These are phyloP conservation scores for Globisporangium cylindrosporum DNA, from an alignment of 352 stramenopile species.

Conservation along the genomic window DNA sequence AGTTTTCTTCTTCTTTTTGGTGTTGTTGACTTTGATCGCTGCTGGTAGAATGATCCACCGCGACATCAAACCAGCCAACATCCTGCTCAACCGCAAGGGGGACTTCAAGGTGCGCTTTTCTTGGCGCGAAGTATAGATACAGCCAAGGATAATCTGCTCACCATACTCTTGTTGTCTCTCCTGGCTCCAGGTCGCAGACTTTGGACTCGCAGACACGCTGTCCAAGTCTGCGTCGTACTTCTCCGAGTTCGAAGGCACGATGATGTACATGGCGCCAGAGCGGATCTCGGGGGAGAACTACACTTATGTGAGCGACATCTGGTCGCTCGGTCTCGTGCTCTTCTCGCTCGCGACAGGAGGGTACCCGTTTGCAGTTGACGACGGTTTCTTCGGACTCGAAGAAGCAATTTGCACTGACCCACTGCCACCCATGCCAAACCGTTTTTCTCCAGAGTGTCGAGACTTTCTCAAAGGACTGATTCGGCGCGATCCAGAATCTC, in stretches of 20 bases:
- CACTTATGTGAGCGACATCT: slow-evolving; percentile 74
- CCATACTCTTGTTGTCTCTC: neutral
- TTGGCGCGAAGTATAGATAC: no score
- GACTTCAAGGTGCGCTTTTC: slow-evolving; percentile 56
- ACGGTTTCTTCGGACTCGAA: slow-evolving; percentile 83
- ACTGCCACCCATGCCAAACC: slow-evolving; percentile 66
- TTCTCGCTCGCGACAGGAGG: slow-evolving; percentile 63
- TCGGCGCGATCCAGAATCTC: slow-evolving; percentile 73
- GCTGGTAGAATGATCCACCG: slow-evolving; percentile 73
- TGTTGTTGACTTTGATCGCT: neutral
- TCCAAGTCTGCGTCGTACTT: slow-evolving; percentile 78
- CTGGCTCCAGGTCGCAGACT: slow-evolving; percentile 58
- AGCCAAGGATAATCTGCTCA: neutral
- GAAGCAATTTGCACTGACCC: slow-evolving; percentile 79
- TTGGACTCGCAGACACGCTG: slow-evolving; percentile 73
- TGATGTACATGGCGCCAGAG: slow-evolving; percentile 96
- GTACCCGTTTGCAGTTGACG: slow-evolving; percentile 71
- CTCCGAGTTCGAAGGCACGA: slow-evolving; percentile 87
- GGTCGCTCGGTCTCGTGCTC: slow-evolving; percentile 73
- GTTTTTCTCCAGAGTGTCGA: slow-evolving; percentile 86
- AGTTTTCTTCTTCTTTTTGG: neutral
- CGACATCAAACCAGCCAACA: slow-evolving; percentile 91
- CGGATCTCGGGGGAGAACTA: slow-evolving; percentile 88
- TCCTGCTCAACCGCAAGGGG: slow-evolving; percentile 79
- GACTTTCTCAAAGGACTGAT: slow-evolving; percentile 93